Conservation (phyloP, 139 green algal genomes). For the Chlorella sorokiniana region DNA sequence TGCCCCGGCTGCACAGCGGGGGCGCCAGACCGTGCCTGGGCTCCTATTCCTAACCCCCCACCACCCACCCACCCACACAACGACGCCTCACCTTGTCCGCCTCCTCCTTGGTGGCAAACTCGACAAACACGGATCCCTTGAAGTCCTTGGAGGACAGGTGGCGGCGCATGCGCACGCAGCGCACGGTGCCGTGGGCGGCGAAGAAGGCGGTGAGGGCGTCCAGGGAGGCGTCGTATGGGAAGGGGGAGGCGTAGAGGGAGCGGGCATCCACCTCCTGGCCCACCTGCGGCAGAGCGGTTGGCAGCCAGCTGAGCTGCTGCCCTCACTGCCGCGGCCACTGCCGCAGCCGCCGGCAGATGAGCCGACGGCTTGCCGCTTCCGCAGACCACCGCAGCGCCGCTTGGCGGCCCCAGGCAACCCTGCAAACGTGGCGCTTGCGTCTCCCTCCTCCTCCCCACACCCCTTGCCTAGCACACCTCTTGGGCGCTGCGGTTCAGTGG, state of each 20-base stretch:
- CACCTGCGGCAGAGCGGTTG: conserved; percentile 40
- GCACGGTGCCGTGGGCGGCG: conserved; percentile 42
- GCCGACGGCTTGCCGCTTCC: too few relatives aligned
- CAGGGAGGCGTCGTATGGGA: conserved; percentile 69
- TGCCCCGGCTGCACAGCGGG: background rate
- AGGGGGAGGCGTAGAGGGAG: conserved; percentile 78
- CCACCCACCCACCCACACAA: too few relatives aligned
- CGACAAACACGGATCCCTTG: conserved; percentile 83
- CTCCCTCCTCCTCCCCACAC: too few relatives aligned
- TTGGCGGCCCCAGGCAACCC: too few relatives aligned
- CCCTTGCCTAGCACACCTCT: conserved; percentile 9
- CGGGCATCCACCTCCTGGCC: conserved; percentile 64
- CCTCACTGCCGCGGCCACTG: too few relatives aligned
- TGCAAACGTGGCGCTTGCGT: too few relatives aligned
- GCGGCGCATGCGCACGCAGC: conserved; percentile 79
- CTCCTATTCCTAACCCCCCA: background rate
- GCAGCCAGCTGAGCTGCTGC: too few relatives aligned
- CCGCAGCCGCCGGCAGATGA: too few relatives aligned
- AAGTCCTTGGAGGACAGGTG: conserved; percentile 82
- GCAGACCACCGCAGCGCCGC: too few relatives aligned
- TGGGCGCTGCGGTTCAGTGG: background rate
- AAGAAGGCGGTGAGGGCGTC: conserved; percentile 73
- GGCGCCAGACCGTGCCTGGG: background rate
- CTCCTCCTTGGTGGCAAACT: conserved; percentile 66
- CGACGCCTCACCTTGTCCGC: conserved; percentile 34